phyloP scores from a whole-genome alignment of 352 stramenopile species.

The Phytophthora hibernalis region DNA sequence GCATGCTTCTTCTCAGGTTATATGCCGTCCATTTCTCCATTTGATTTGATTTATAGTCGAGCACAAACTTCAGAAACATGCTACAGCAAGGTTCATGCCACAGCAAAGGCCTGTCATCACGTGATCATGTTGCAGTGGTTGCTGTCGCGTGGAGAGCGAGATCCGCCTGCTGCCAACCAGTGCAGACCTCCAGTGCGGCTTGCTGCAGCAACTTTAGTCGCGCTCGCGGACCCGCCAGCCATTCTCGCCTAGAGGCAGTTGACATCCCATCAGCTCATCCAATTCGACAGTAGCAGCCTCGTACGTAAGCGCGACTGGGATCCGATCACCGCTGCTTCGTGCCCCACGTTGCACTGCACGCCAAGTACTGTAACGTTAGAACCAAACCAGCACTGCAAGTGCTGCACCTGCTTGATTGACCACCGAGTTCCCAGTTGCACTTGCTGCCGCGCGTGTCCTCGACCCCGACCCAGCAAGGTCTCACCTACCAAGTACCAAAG shows the following conservation, averaged over 20 bases:
- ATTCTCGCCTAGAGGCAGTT: slow-evolving; percentile 36
- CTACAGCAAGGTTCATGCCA: not conserved
- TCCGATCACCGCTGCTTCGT: slow-evolving; percentile 29
- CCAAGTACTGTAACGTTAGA: not conserved
- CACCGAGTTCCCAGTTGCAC: slow-evolving; percentile 12
- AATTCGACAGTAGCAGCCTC: slow-evolving; percentile 42
- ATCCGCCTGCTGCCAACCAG: slow-evolving; percentile 20
- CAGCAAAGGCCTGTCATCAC: slow-evolving; percentile 25
- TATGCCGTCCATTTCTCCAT: slow-evolving; percentile 3
- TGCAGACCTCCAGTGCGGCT: slow-evolving; percentile 12
- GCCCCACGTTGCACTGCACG: slow-evolving; percentile 11
- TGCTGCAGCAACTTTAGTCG: slow-evolving; percentile 26
- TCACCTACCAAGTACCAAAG: not conserved
- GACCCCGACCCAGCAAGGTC: not conserved
- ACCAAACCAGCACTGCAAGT: not conserved
- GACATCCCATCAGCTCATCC: slow-evolving; percentile 47
- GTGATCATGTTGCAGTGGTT: slow-evolving; percentile 19
- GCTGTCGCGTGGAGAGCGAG: slow-evolving; percentile 13
- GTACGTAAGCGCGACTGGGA: slow-evolving; percentile 28
- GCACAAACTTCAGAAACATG: slow-evolving; percentile 14
- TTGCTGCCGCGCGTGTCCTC: slow-evolving; percentile 23
- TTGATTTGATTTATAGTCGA: not conserved
- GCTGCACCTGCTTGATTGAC: slow-evolving; percentile 9
- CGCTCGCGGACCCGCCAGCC: slow-evolving; percentile 24
- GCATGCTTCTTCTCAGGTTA: slow-evolving; percentile 17